These are phyloP conservation scores for Quercus dentata DNA, from an alignment of 306 rosid species.

Conservation along the genomic window DNA sequence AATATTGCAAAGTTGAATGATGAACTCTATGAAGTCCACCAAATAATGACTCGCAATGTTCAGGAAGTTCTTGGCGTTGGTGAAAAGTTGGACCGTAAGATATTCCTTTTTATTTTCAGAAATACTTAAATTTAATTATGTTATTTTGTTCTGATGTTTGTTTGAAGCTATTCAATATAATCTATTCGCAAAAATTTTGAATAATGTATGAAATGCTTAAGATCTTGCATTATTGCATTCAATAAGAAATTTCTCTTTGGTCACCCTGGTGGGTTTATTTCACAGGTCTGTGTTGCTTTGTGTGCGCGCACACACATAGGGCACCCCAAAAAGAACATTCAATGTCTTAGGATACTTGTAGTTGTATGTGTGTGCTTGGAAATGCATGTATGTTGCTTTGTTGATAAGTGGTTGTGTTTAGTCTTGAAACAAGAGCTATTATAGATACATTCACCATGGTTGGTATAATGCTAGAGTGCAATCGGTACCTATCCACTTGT, in stretches of 20 bases:
- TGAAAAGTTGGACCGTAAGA: constrained; percentile 98
- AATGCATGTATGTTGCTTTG: neutral
- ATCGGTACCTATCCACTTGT: neutral
- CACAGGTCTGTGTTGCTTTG: neutral
- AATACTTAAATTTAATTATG: constrained; percentile 2
- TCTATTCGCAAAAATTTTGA: neutral
- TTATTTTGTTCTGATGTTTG: constrained; percentile 18
- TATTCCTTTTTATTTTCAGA: constrained; percentile 13
- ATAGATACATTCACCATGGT: neutral
- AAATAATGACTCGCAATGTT: constrained; percentile 98
- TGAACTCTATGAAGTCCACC: constrained; percentile 99
- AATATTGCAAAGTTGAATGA: constrained; percentile 96
- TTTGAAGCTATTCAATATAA: neutral
- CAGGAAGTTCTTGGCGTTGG: constrained; percentile 99
- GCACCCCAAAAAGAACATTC: neutral
- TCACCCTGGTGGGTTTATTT: neutral
- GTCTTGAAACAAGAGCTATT: neutral
- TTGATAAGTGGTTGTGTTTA: neutral
- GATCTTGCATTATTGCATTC: neutral
- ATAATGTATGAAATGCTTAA: neutral
- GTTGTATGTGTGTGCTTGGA: neutral
- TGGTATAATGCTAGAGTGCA: neutral
- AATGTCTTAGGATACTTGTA: neutral
- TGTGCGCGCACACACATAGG: neutral
- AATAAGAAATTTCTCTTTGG: neutral